Evolutionary conservation across 768 basidiomycete genomes (phyloP), one percentile per base, ranked within the genome.

Genomic region (Cubamyces sp.): DNA sequence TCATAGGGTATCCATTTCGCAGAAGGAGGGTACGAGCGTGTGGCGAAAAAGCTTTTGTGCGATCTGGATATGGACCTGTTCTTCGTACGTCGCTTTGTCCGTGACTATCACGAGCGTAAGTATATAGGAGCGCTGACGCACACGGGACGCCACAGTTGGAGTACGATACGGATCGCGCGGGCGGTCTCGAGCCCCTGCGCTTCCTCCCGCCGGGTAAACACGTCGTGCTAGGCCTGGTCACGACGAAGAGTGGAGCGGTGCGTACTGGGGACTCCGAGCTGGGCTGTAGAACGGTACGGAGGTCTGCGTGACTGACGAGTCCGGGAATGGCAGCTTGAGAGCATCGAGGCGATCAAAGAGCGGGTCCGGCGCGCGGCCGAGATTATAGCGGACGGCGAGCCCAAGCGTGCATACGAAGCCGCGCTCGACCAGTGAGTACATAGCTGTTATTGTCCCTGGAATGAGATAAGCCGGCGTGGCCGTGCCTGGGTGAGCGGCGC

Each of bases 81-180:
- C 67, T 81, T 79, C 70, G 74, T 77, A 54, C 28, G 73, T 67
- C 28, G 19, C 48, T 14, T 49, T 23, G 16, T n/a, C 19, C 25
- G 19, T 12, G 25, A n/a, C n/a, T 21, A 45, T 45, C n/a, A 15
- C 12, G 18, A 42, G 42, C 48, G 28, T 30, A 8, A 8, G 28
- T 51, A 26, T 25, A 52, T 19, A 51, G 59, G 40, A 39, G 37
- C 42, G 40, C 45, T 50, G 58, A 55, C 55, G 49, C 19, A 28
- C 42, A 3, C n/a, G 5, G 50, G 41, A 39, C 52, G 34, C 37
- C 30, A 21, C 64, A 76, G 85, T 77, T 88, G 48, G 85, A 87
- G 72, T 87, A 86, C 68, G 87, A 88, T 70, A 82, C 78, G 23
- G 81, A 81, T 64, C 82, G 85, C 30, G 79, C 85, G 0, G 87